These are phyloP conservation scores for Coniochaeta sp. DNA, from an alignment of 2,329 filamentous ascomycete species.

Conservation along the genomic window DNA sequence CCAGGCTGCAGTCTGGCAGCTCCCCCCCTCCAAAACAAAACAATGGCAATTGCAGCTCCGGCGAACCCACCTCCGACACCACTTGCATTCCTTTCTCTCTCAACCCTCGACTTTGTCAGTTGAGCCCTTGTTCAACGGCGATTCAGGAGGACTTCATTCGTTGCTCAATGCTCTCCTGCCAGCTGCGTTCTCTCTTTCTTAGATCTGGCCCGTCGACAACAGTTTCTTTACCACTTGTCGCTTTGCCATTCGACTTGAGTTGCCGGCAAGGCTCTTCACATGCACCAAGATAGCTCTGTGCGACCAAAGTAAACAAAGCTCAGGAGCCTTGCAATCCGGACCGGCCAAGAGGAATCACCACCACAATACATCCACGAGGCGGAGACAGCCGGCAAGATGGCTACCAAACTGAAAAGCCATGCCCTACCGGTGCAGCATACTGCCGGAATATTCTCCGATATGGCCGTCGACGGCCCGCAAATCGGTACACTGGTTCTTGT, in stretches of 20 bases:
- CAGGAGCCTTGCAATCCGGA: background rate
- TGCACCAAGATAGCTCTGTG: background rate
- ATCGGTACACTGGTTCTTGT: constrained; percentile 92
- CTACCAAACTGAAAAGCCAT: constrained; percentile 45
- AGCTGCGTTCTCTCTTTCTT: too few relatives aligned
- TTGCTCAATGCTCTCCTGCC: background rate
- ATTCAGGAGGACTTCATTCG: background rate
- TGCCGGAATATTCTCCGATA: constrained; percentile 89
- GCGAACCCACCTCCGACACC: background rate
- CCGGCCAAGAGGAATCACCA: background rate
- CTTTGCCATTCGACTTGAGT: background rate
- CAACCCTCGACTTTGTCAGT: background rate
- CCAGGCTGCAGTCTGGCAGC: background rate
- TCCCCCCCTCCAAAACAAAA: background rate
- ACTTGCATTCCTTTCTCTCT: background rate
- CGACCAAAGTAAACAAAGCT: background rate
- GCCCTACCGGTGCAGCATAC: constrained; percentile 65
- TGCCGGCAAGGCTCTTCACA: background rate
- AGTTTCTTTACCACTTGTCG: background rate
- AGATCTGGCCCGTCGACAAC: background rate
- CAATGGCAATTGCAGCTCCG: background rate
- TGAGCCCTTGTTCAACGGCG: background rate
- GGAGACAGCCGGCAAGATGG: constrained; percentile 29
- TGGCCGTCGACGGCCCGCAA: constrained; percentile 84
- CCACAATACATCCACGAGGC: background rate